A percentile compares a stretch with the other conserved stretches of the same genome.
These are phyloP conservation scores for Arabidopsis lyrata DNA, from an alignment of 441 rosid species.

Conservation along the genomic window DNA sequence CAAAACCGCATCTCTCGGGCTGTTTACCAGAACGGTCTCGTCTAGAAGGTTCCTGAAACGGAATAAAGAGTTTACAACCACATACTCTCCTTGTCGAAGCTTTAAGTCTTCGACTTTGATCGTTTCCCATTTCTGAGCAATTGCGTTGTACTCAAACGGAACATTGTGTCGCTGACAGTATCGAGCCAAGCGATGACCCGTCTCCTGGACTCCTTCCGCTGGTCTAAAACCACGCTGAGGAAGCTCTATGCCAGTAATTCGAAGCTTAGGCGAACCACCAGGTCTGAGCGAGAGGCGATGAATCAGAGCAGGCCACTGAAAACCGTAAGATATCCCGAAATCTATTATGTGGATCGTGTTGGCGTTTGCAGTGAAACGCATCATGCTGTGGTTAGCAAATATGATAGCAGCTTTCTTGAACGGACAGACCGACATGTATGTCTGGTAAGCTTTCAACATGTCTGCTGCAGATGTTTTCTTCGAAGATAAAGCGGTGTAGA, in stretches of 20 bases:
- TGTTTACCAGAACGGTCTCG: slow-evolving; percentile 74
- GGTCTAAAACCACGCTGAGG: slow-evolving; percentile 67
- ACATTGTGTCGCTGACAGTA: slow-evolving; percentile 48
- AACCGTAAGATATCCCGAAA: slow-evolving; percentile 76
- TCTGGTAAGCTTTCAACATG: slow-evolving; percentile 75
- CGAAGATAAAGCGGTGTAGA: slow-evolving; percentile 56
- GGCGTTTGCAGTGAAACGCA: slow-evolving; percentile 39
- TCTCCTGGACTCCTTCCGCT: slow-evolving; percentile 65
- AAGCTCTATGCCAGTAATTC: slow-evolving; percentile 65
- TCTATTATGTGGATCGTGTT: slow-evolving; percentile 68
- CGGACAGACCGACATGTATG: slow-evolving; percentile 47
- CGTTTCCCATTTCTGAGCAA: slow-evolving; percentile 74
- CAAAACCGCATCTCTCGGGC: slow-evolving; percentile 71
- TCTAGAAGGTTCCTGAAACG: slow-evolving; percentile 76
- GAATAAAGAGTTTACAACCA: slow-evolving; percentile 77
- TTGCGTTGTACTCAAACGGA: slow-evolving; percentile 61
- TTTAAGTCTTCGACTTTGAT: slow-evolving; percentile 72
- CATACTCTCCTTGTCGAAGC: slow-evolving; percentile 55
- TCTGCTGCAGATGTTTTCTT: slow-evolving; percentile 66
- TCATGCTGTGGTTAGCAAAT: slow-evolving; percentile 50
- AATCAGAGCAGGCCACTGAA: slow-evolving; percentile 65
- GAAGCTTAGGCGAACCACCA: slow-evolving; percentile 56
- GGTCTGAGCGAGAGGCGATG: slow-evolving; percentile 47
- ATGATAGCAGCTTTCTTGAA: slow-evolving; percentile 51
- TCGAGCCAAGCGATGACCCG: slow-evolving; percentile 57